Percentiles rank a stretch among this genome's conserved stretches.
Conservation (phyloP, 2,329 filamentous ascomycete genomes). For the Aspergillus sp. region DNA sequence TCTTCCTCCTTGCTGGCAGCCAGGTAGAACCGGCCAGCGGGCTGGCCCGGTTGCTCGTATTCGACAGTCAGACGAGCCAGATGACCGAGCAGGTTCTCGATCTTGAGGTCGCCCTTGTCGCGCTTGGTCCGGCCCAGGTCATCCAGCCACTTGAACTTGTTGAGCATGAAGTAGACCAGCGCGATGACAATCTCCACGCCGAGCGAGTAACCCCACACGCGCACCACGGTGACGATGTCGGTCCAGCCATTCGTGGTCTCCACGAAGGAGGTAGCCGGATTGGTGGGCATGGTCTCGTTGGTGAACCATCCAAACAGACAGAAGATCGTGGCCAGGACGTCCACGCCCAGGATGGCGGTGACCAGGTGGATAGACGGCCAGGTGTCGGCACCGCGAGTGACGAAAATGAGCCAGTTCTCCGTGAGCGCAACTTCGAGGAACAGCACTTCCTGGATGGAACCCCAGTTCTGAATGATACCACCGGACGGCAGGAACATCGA, state of each 20-base stretch:
- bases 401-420: conserved; percentile 96
- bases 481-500: conserved; percentile 68
- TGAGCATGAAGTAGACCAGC: conserved; percentile 50
- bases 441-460: conserved; percentile 72
- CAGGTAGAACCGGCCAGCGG: conserved; percentile 43
- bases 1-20: conserved; percentile 46
- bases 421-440: conserved; percentile 90
- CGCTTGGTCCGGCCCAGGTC: conserved; percentile 49
- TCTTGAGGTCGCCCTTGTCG: conserved; percentile 48
- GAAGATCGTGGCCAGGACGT: conserved; percentile 71
- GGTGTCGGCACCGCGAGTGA: conserved; percentile 77
- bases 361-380: conserved; percentile 73
- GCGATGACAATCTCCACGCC: conserved; percentile 53
- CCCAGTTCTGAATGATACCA: conserved; percentile 72
- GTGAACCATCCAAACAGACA: conserved; percentile 74
- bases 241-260: conserved; percentile 54
- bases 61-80: conserved; percentile 50
- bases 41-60: conserved; percentile 48
- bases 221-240: conserved; percentile 56
- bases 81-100: conserved; percentile 52
- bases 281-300: conserved; percentile 45
- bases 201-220: conserved; percentile 52
- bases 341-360: conserved; percentile 68
- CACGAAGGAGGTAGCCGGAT: conserved; percentile 24
- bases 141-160: conserved; percentile 45